These are phyloP conservation scores for Emericellopsis terricola DNA, from an alignment of 495 filamentous ascomycete species.

Conservation along the genomic window DNA sequence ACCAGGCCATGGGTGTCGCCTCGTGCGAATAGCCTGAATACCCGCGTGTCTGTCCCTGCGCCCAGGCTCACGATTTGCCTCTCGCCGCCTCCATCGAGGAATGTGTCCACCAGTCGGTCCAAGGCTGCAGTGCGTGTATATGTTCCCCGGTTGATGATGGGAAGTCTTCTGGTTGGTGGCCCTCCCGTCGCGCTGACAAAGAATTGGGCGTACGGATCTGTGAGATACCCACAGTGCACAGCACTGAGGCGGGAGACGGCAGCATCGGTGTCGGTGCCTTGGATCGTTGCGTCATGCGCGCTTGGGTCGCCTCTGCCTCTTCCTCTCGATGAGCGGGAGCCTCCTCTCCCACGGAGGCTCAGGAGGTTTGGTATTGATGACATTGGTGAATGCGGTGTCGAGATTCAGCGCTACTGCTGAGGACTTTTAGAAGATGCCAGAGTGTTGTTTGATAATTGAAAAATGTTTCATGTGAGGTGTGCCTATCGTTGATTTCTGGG, in stretches of 20 bases:
- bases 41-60: slow-evolving; percentile 83
- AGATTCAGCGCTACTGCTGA: too few species aligned
- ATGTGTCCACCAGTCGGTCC: slow-evolving; percentile 56
- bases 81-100: slow-evolving; percentile 28
- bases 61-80: slow-evolving; percentile 90
- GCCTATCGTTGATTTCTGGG: too few species aligned
- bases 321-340: slow-evolving; percentile 17
- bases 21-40: slow-evolving; percentile 44
- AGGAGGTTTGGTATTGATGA: slow-evolving; percentile 63
- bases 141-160: slow-evolving; percentile 94
- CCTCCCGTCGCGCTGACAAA: slow-evolving; percentile 33
- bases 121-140: slow-evolving; percentile 82
- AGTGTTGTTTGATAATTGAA: slow-evolving; percentile 1
- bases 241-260: slow-evolving; percentile 76
- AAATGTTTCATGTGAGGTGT: slow-evolving; percentile 2
- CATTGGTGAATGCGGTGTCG: too few species aligned
- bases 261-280: slow-evolving; percentile 84
- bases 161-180: slow-evolving; percentile 37
- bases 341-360: slow-evolving; percentile 36
- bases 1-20: slow-evolving; percentile 24
- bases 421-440: too few species aligned
- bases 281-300: slow-evolving; percentile 39
- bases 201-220: slow-evolving; percentile 55
- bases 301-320: slow-evolving; percentile 18
- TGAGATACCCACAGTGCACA: slow-evolving; percentile 69